Base-by-base conservation (phyloP, 2,329 filamentous ascomycete genomes). In the Hymenoscyphus repandus region DNA sequence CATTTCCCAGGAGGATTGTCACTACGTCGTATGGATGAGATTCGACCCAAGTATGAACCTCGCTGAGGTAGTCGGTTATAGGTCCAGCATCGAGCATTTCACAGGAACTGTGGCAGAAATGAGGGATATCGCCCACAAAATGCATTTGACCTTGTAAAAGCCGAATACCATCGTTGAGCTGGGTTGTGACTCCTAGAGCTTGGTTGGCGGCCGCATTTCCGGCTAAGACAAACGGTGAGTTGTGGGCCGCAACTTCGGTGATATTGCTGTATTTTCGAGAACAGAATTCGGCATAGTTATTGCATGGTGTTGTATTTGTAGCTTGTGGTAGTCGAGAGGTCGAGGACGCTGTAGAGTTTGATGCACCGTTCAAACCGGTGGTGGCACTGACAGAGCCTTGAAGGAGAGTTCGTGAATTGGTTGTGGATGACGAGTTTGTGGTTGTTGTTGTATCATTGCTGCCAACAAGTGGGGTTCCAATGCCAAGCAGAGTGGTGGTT, bases 91-190 rank as follows among this genome's bases (percentile, higher is more conserved):
- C 85, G 31, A 96, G 78, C 2, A 96, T 72, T 58, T 90, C 80
- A 69, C 91, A 96, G 41, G 79, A 83, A 1, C 87, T 88, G 68
- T 96, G 91, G 69, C 91, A 96, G 62, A 93, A 89, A 68, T 89
- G 86, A 41, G 86, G 68, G 0, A 77, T 79, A 18, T 69, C 70
- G 58, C 84, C 81, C 1, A 77, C 75, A 67, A 73, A 83, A 53
- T 83, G 81, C 47, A 84, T 83, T 66, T 85, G 81, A 2, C 69
- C 81, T 63, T 85, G 81, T 31, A 85, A 65, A 57, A 85, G 77
- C 20, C 82, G 80, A 34, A 87, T 71, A 30, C 89, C 89, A 63
- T 95, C 89, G 64, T 93, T 79, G 54, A 95, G 74, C 70, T 95
- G 90, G 32, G 77, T 72, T 11, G 73, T 76, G 44, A 93, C 87